These are phyloP conservation scores for Mortierella claussenii DNA, from an alignment of 192 early-diverging fungal species.

Conservation along the genomic window DNA sequence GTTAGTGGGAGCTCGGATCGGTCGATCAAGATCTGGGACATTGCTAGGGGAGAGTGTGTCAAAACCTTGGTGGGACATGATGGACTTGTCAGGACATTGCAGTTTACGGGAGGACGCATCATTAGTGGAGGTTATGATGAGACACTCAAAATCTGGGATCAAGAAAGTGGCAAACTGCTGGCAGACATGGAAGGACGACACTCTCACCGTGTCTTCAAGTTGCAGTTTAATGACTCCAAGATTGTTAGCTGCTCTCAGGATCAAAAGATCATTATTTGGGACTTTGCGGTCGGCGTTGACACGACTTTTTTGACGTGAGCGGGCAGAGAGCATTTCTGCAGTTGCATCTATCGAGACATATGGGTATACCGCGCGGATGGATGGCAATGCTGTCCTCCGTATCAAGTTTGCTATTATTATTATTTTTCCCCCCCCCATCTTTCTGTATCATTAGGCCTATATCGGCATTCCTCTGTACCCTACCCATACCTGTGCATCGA, in stretches of 20 bases:
- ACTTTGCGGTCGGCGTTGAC: constrained; percentile 74
- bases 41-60: constrained; percentile 55
- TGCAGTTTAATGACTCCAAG: constrained; percentile 83
- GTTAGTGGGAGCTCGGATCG: constrained; percentile 87
- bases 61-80: constrained; percentile 66
- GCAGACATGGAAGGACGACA: constrained; percentile 66
- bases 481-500: no score
- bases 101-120: constrained; percentile 70
- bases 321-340: not conserved
- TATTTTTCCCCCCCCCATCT: no score
- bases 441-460: no score
- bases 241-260: constrained; percentile 88
- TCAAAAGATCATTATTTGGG: constrained; percentile 77
- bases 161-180: constrained; percentile 70
- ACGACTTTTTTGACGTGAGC: constrained; percentile 57
- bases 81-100: constrained; percentile 78
- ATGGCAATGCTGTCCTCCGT: no score
- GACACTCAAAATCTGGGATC: constrained; percentile 89
- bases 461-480: no score
- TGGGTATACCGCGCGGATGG: no score
- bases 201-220: constrained; percentile 78
- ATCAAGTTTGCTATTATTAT: no score
- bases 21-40: constrained; percentile 77
- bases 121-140: constrained; percentile 93
- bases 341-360: no score